These are phyloP conservation scores for Diaporthe sp. DNA, from an alignment of 2,329 filamentous ascomycete genomes.

Conservation along the genomic window DNA sequence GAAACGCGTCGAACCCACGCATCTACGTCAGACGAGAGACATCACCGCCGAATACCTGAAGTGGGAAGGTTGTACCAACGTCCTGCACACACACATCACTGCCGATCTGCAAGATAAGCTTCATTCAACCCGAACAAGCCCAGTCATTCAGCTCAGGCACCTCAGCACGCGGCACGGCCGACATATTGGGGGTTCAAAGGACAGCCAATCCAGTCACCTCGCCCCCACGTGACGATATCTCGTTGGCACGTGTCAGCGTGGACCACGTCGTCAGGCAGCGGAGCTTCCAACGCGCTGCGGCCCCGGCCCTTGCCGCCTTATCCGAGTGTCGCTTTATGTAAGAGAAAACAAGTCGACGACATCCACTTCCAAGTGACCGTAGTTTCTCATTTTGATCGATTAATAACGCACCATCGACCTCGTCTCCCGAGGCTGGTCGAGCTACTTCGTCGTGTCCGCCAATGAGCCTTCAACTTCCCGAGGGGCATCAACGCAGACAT, in stretches of 20 bases:
- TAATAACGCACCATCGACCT: background rate
- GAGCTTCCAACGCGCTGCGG: background rate
- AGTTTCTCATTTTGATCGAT: background rate
- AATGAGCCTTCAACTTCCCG: background rate
- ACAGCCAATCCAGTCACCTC: slow-evolving; percentile 12
- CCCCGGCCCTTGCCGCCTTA: slow-evolving; percentile 8
- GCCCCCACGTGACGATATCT: background rate
- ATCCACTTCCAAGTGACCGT: background rate
- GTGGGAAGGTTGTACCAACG: background rate
- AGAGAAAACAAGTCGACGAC: slow-evolving; percentile 1
- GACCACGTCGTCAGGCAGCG: slow-evolving; percentile 5
- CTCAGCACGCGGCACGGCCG: no score
- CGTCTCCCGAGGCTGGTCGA: background rate
- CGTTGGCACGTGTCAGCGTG: slow-evolving; percentile 15
- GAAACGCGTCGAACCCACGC: background rate
- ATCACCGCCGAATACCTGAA: background rate
- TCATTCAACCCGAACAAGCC: background rate
- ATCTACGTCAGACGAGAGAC: background rate
- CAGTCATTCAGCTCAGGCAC: background rate
- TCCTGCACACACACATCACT: background rate
- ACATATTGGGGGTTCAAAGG: background rate
- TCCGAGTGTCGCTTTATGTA: slow-evolving; percentile 16
- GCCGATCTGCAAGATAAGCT: slow-evolving; percentile 9
- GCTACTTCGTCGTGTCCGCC: background rate
- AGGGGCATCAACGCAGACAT: background rate